Conservation (phyloP, 805 yeast genomes). For the Yamadazyma philogaea region DNA sequence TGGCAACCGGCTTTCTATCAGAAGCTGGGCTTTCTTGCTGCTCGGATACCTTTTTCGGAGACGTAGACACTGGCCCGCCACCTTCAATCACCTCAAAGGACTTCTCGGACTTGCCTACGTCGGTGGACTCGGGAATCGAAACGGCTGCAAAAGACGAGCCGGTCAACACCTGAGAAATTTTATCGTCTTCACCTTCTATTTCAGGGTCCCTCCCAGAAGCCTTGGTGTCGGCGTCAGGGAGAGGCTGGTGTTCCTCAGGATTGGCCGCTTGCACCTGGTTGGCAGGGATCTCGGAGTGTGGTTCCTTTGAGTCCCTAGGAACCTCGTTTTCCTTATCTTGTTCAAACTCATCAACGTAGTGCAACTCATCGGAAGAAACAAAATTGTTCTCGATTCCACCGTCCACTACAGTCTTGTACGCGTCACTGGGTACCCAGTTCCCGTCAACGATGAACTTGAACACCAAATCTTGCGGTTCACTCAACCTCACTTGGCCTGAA, state of each 20-base stretch:
- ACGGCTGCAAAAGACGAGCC: conserved; percentile 38
- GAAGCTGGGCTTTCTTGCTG: background rate
- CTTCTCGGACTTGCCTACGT: background rate
- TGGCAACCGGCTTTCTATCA: background rate
- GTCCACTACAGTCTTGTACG: conserved; percentile 26
- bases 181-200: conserved; percentile 6
- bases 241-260: background rate
- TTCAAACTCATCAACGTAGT: conserved; percentile 20
- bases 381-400: conserved; percentile 36
- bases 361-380: conserved; percentile 27
- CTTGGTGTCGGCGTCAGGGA: background rate
- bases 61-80: background rate
- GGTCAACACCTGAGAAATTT: conserved; percentile 24
- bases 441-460: conserved; percentile 40
- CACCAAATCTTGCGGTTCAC: conserved; percentile 22
- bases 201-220: background rate
- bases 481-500: conserved; percentile 21
- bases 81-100: background rate
- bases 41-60: background rate
- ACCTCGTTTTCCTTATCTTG: conserved; percentile 1
- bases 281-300: background rate
- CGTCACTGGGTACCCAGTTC: conserved; percentile 28
- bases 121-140: conserved; percentile 15
- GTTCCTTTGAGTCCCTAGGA: background rate
- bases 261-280: background rate